phyloP scores from a whole-genome alignment of 345 rosid genomes.

The Brassica incana region DNA sequence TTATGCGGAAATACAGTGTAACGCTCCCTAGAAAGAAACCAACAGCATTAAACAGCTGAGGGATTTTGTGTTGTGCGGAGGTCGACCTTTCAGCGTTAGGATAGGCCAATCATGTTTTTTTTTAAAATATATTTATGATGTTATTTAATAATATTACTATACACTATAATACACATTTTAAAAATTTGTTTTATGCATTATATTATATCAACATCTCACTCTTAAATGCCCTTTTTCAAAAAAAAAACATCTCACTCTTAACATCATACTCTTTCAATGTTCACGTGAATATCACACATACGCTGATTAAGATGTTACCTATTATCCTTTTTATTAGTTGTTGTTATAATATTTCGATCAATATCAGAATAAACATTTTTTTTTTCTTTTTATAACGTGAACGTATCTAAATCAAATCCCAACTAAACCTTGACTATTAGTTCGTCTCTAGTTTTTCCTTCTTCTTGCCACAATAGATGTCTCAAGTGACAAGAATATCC shows the following conservation, averaged over 20 bases:
- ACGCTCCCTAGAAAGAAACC: constrained; percentile 41
- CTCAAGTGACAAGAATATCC: neutral
- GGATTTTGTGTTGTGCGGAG: constrained; percentile 38
- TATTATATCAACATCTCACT: neutral
- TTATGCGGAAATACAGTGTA: constrained; percentile 4
- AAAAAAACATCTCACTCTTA: neutral
- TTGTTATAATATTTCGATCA: neutral
- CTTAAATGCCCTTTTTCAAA: neutral
- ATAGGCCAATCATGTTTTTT: constrained; percentile 35
- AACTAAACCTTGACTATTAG: too few relatives aligned
- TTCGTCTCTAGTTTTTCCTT: too few relatives aligned
- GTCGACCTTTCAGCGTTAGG: constrained; percentile 38
- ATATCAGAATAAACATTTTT: neutral
- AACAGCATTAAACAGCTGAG: constrained; percentile 39
- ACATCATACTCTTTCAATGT: constrained; percentile 22
- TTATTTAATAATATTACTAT: neutral
- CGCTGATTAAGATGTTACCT: constrained; percentile 29
- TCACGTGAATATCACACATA: constrained; percentile 32
- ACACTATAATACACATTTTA: neutral
- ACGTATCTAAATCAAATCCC: too few relatives aligned
- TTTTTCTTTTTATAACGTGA: too few relatives aligned
- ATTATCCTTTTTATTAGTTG: constrained; percentile 14
- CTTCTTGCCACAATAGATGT: neutral
- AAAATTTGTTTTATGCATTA: neutral
- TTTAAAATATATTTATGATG: neutral